Evolutionary conservation across 495 filamentous ascomycete species (phyloP).

Genomic region (Terfezia claveryi): DNA sequence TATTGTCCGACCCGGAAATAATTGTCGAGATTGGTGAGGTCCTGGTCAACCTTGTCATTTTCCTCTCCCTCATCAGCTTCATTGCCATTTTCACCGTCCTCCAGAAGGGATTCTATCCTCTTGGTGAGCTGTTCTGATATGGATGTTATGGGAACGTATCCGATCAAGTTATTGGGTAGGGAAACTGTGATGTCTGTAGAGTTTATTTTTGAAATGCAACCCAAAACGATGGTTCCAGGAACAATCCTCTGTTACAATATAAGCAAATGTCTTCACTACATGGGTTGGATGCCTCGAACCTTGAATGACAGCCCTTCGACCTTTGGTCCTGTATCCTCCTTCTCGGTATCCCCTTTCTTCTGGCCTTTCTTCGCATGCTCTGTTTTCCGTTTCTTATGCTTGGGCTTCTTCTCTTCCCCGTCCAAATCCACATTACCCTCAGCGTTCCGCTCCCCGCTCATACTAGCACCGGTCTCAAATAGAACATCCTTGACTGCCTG

Average conservation of each 20-base stretch:
- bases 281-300: constrained; percentile 25
- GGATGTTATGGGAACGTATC: constrained; percentile 74
- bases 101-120: constrained; percentile 40
- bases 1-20: constrained; percentile 76
- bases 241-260: constrained; percentile 39
- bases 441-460: constrained; percentile 22
- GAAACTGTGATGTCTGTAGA: constrained; percentile 53
- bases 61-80: constrained; percentile 33
- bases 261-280: not conserved
- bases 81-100: constrained; percentile 28
- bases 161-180: constrained; percentile 76
- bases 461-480: constrained; percentile 56
- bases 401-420: constrained; percentile 22
- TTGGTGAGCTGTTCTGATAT: constrained; percentile 54
- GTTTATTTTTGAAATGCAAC: constrained; percentile 65
- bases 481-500: constrained; percentile 82
- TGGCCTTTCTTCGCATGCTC: constrained; percentile 28
- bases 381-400: constrained; percentile 30
- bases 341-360: constrained; percentile 24
- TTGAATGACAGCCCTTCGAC: constrained; percentile 81
- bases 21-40: constrained; percentile 43
- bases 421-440: constrained; percentile 21
- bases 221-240: constrained; percentile 65
- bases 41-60: constrained; percentile 22
- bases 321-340: constrained; percentile 36